A percentile compares a stretch with the other conserved stretches of the same genome.
phyloP scores from a whole-genome alignment of 139 green algal species.

The Chlamydomonas sphaeroides region DNA sequence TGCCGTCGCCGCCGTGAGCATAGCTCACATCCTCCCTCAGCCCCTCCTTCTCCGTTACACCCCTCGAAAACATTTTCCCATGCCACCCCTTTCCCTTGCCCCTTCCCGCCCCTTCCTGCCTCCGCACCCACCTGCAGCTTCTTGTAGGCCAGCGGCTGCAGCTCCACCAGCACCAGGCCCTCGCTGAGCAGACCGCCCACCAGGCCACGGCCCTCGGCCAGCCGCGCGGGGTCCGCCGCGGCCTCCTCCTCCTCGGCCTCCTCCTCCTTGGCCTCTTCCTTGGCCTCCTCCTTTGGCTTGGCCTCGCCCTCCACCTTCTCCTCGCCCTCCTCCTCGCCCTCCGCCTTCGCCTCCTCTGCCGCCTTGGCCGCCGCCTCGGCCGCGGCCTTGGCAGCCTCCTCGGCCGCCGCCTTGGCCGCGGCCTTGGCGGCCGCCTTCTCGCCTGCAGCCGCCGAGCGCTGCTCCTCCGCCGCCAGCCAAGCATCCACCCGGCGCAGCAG shows the following conservation, averaged over 20 bases:
- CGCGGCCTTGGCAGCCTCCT: neutral
- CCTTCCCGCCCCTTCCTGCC: no score
- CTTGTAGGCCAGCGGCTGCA: conserved; percentile 22
- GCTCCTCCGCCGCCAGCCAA: conserved; percentile 9
- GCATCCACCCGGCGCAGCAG: conserved; percentile 5
- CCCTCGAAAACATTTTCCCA: neutral
- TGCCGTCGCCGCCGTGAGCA: no score
- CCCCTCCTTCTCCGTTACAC: no score
- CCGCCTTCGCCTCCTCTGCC: neutral
- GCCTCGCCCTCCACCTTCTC: neutral
- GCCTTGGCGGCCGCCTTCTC: neutral
- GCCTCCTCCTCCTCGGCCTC: neutral
- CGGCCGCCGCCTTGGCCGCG: neutral
- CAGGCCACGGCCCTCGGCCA: conserved; percentile 11
- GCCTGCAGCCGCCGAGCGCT: neutral
- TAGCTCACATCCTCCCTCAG: no score
- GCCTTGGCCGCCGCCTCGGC: neutral
- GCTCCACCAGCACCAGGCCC: conserved; percentile 53
- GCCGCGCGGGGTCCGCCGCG: neutral
- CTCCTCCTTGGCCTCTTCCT: neutral
- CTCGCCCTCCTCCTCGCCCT: neutral
- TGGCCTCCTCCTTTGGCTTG: neutral
- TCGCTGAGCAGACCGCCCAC: conserved; percentile 35
- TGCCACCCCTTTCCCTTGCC: no score
- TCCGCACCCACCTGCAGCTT: no score